Evolutionary conservation across 768 basidiomycete genomes (phyloP).

Genomic region (Pholiota microspora): DNA sequence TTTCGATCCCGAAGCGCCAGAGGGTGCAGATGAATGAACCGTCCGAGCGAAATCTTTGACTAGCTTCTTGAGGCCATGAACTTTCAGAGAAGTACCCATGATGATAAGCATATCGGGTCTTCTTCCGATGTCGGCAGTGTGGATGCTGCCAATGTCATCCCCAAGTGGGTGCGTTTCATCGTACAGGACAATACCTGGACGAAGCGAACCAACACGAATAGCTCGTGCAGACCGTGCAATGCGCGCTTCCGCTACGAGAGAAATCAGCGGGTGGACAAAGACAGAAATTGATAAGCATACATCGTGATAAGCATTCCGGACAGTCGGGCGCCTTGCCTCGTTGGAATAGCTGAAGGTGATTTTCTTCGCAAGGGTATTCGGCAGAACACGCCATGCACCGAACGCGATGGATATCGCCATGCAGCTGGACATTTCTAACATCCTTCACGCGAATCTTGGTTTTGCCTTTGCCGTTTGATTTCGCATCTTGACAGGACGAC

Average conservation of each 20-base stretch:
- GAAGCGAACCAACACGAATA: slow-evolving; percentile 77
- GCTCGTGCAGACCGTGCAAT: slow-evolving; percentile 81
- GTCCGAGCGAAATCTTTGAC: slow-evolving; percentile 91
- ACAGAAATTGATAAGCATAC: slow-evolving; percentile 53
- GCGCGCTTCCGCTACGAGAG: slow-evolving; percentile 62
- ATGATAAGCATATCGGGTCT: slow-evolving; percentile 93
- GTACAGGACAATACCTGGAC: slow-evolving; percentile 93
- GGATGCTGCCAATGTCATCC: slow-evolving; percentile 86
- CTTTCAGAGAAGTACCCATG: slow-evolving; percentile 97
- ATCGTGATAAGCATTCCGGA: slow-evolving; percentile 78
- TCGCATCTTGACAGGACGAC: slow-evolving; percentile 54
- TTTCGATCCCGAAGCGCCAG: slow-evolving; percentile 37
- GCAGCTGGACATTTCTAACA: slow-evolving; percentile 88
- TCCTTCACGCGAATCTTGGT: slow-evolving; percentile 64
- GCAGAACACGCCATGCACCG: slow-evolving; percentile 84
- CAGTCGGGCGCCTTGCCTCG: slow-evolving; percentile 79
- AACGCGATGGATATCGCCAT: slow-evolving; percentile 91
- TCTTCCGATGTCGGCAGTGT: slow-evolving; percentile 69
- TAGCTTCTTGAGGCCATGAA: slow-evolving; percentile 90
- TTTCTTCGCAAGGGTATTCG: slow-evolving; percentile 66
- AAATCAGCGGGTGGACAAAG: not conserved
- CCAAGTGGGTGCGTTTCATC: slow-evolving; percentile 92
- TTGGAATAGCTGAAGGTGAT: slow-evolving; percentile 62
- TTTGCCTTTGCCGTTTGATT: slow-evolving; percentile 62
- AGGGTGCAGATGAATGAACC: slow-evolving; percentile 57